A percentile compares a stretch with the other conserved stretches of the same genome.
These are phyloP conservation scores for Cladophialophora carrionii DNA, from an alignment of 2,329 filamentous ascomycete species.

Conservation along the genomic window DNA sequence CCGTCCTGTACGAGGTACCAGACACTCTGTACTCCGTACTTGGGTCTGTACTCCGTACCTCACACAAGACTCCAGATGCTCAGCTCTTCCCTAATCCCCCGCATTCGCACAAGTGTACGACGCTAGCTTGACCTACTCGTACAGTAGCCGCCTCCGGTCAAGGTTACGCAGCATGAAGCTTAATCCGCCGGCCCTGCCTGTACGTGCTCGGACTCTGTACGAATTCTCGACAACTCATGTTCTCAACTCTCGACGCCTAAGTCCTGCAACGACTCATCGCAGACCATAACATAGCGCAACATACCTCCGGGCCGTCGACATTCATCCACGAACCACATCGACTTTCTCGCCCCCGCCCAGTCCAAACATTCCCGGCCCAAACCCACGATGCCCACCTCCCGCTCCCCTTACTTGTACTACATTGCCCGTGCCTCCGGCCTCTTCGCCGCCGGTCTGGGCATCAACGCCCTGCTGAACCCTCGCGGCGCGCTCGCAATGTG, in stretches of 20 bases:
- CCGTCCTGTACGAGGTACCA: too few species aligned
- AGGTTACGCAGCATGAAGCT: background rate
- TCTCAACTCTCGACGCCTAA: background rate
- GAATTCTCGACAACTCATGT: background rate
- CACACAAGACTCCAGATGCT: too few species aligned
- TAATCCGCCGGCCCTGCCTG: background rate
- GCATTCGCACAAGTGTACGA: background rate
- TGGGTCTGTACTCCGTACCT: too few species aligned
- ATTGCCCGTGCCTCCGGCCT: conserved; percentile 1
- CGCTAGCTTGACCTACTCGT: background rate
- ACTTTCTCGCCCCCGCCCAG: too few species aligned
- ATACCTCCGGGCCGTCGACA: too few species aligned
- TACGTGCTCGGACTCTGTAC: background rate
- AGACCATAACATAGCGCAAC: too few species aligned
- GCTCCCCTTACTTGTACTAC: conserved; percentile 1
- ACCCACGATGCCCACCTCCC: conserved; percentile 10
- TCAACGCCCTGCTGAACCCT: conserved; percentile 15
- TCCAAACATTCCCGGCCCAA: too few species aligned
- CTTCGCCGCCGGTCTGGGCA: conserved; percentile 6
- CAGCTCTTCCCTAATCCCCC: background rate
- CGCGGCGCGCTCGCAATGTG: conserved; percentile 9
- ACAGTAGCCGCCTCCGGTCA: background rate
- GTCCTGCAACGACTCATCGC: too few species aligned
- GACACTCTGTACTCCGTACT: too few species aligned
- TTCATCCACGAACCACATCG: background rate